Evolutionary conservation across 2,329 filamentous ascomycete genomes (phyloP), one percentile per base, ranked within the genome.

Genomic region (Aureobasidium sp.): DNA sequence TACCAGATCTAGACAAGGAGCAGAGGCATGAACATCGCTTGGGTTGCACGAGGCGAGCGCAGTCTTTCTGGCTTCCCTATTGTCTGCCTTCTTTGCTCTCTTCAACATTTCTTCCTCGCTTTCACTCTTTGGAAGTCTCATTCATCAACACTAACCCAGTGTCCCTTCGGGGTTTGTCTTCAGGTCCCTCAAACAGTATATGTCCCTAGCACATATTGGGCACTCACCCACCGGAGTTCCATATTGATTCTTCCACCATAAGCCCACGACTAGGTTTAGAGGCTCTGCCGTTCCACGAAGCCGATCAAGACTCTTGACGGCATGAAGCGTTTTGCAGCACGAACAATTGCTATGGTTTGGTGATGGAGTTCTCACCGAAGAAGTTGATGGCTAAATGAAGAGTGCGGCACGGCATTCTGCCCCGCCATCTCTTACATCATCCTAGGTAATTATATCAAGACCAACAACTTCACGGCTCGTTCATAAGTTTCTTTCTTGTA

Each of bases 381-480:
- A 53, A 9, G 24, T n/a, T 17, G 37, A 39, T 44, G 53, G 40
- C 22, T 45, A 57, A 57, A 45, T 22, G 29, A 9, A 17, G 22
- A 19, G 53, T 57, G 53, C 39, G 50, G 50, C 50, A 54, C 7
- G 50, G 37, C 40, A 57, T 57, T 24, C n/a, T 45, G 53, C 53
- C 53, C 53, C 53, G 53, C 53, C 53, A 57, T 44, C 27, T 35
- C 27, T 45, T 57, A 57, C 53, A 57, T 57, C 53, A 57, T 57
- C 24, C 53, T 19, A n/a, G n/a, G n/a, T n/a, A n/a, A n/a, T n/a
- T n/a, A 44, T 54, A 24, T 37, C 8, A 33, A 27, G 14, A 24
- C 14, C 22, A 27, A 27, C 33, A 52, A 24, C 33, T 24, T 24
- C 12, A 6, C n/a, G 22, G 37, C n/a, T 45, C 53, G 29, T 39